Conservation (phyloP, 495 filamentous ascomycete genomes). For the Penicillium robsamsonii region DNA sequence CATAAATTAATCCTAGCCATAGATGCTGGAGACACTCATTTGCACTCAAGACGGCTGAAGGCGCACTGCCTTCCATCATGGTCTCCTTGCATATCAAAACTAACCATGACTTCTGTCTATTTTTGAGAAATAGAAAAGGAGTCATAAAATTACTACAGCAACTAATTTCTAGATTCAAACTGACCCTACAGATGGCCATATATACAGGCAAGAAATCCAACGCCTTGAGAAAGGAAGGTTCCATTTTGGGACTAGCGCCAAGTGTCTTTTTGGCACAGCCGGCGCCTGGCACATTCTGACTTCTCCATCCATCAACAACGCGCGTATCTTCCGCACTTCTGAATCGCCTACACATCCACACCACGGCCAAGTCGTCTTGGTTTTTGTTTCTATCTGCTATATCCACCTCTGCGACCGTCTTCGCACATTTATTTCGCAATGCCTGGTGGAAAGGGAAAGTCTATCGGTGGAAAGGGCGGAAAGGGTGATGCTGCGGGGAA, state of each 20-base stretch:
- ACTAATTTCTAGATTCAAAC: neutral
- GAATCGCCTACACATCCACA: conserved; percentile 39
- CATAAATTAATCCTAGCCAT: neutral
- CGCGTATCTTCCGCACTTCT: conserved; percentile 38
- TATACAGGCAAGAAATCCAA: neutral
- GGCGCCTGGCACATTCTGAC: conserved; percentile 45
- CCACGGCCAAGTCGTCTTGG: conserved; percentile 25
- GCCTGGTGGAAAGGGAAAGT: conserved; percentile 93
- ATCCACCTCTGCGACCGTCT: conserved; percentile 26
- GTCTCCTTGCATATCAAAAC: neutral
- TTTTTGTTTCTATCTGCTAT: conserved; percentile 25
- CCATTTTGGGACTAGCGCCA: conserved; percentile 43
- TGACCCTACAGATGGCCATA: neutral
- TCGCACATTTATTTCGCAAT: conserved; percentile 46
- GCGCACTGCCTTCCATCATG: conserved; percentile 1
- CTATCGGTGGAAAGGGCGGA: conserved; percentile 90
- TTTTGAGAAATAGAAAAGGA: neutral
- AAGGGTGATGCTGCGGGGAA: conserved; percentile 71
- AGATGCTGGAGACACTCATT: neutral
- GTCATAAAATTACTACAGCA: neutral
- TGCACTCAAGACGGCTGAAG: neutral
- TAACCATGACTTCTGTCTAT: neutral
- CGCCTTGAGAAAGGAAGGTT: conserved; percentile 3
- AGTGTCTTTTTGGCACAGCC: conserved; percentile 43
- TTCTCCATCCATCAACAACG: conserved; percentile 54